Base-by-base conservation (phyloP, 192 early-diverging fungal species). In the Coemansia sp. region DNA sequence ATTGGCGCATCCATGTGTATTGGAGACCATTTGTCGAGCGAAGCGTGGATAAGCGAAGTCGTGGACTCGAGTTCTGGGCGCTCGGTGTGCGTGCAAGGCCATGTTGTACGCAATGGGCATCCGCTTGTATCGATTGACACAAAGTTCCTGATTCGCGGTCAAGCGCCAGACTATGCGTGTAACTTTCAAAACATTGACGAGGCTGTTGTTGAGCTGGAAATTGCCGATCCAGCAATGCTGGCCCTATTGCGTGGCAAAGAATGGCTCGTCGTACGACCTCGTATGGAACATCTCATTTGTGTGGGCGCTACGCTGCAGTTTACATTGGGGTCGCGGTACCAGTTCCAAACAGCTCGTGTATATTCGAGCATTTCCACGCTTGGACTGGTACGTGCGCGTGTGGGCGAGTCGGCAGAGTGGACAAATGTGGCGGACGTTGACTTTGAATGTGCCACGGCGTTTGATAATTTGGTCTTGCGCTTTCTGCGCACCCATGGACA, bases 141-240 rank as follows among this genome's bases (percentile, higher is more conserved):
- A 51, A 84, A 86, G 43, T 97, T 97, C 84, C 79, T 97, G 76
- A 92, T 92, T 79, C 89, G 95, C 68, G 88, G 92, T 22, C 71
- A 72, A 6, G 88, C 87, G 32, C 75, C 76, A 22, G 92, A 94
- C 69, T 95, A 87, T 67, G 75, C 88, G 4, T 84, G 86, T 75
- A 89, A 89, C 17, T 97, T 97, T 83, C 84, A 84, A 48, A 81
- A 86, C 55, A 89, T 87, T 22, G 80, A 81, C n/a, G 92, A 94
- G 74, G 84, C 86, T 24, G 86, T 88, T 12, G 84, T 92, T 45
- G 66, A 90, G 62, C 83, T 97, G 47, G 71, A 75, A 27, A 73
- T 97, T 14, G 65, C 68, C 7, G 79, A 84, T 57, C 71, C 69
- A 27, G 88, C 90, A 76, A 89, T 90, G 53, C 73, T 95, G 56